Evolutionary conservation across 805 yeast species (phyloP), one percentile per base, ranked within the genome.

Genomic region (Candida namnaoensis): DNA sequence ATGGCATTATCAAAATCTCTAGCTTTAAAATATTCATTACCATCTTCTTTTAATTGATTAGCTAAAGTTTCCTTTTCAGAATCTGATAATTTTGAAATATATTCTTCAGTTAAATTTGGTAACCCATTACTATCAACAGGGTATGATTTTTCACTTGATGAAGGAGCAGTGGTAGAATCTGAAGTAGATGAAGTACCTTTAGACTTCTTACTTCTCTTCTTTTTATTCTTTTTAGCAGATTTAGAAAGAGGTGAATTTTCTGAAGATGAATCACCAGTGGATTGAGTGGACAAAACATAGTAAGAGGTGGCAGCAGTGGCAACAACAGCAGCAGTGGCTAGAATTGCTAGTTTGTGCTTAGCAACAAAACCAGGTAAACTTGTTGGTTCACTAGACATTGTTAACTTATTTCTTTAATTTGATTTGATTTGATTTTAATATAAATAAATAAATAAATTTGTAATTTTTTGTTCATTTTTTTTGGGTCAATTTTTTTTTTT

Each of bases 11-110:
- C 72, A 57, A 72, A 85, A 41, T 82, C 69, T 64, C 85, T 82
- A 32, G 58, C 56, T 62, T 82, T 84, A 72, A 86, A 93, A 44
- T 68, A 76, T 40, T 70, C 72, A 64, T 93, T 93, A 56, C 99
- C 99, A 43, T 84, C 88, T 54, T 82, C 91, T 66, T 93, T 93
- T 65, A 91, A 74, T 36, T 81, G 78, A 41, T 76, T 60, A 5
- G 96, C 87, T 72, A 81, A 73, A 39, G 69, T 68, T 36, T 75
- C 81, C 62, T 71, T 80, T 50, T 77, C 76, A 47, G 66, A 71
- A 5, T 58, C 68, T 7, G 76, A 54, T 46, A 83, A 69, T 4
- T 54, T 49, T 10, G 63, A 56, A 24, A 80, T 63, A 38, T 57
- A 56, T 34, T 68, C 81, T 26, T 66, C 69, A 34, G 72, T 63